phyloP scores from a whole-genome alignment of 73 alveolate genomes.

The Paramecium biaurelia region DNA sequence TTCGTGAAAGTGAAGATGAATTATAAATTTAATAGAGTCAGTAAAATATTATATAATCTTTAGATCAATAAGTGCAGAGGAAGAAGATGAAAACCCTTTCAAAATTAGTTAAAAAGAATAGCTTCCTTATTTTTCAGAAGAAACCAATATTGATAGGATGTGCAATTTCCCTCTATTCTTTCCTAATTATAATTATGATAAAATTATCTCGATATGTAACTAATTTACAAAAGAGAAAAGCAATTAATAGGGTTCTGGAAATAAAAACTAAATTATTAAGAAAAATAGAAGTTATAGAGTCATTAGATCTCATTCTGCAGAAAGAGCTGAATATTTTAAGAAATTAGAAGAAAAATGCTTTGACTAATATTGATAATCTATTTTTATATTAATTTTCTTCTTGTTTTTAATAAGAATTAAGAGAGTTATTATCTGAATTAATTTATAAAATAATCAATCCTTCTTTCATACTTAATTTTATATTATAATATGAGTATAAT shows the following conservation, averaged over 20 bases:
- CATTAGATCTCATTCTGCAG: slow-evolving; percentile 28
- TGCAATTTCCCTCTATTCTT: background rate
- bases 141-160: background rate
- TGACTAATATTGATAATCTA: background rate
- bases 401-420: background rate
- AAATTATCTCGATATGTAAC: background rate
- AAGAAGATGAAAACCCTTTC: background rate
- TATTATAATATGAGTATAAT: background rate
- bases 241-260: too few species aligned
- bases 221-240: background rate
- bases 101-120: background rate
- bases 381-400: background rate
- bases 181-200: slow-evolving; percentile 12
- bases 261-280: background rate
- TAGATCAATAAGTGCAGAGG: background rate
- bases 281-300: background rate
- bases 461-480: background rate
- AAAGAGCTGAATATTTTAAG: slow-evolving; percentile 28
- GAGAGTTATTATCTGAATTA: background rate
- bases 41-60: background rate
- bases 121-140: background rate
- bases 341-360: background rate
- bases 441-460: background rate
- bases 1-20: background rate
- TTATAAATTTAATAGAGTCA: background rate